Evolutionary conservation across 2,329 filamentous ascomycete genomes (phyloP).

Genomic region (Sclerotinia spermophila): DNA sequence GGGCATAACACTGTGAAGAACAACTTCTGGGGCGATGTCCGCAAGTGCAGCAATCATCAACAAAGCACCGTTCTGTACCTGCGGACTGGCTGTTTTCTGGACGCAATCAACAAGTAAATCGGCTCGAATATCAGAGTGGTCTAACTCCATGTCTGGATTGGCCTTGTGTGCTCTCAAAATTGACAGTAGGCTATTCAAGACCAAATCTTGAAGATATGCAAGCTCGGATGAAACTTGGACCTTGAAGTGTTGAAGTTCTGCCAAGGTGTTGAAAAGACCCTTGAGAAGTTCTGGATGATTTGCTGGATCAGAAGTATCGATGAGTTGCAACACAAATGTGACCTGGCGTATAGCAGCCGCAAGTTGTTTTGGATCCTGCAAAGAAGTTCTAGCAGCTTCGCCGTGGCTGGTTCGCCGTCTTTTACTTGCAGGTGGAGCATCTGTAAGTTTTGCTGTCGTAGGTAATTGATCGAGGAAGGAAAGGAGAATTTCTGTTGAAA

Average conservation of each 20-base stretch:
- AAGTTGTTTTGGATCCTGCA: conserved; percentile 62
- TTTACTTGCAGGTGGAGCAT: conserved; percentile 71
- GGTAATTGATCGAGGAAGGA: conserved; percentile 72
- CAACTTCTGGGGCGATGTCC: conserved; percentile 80
- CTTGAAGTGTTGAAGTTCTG: conserved; percentile 81
- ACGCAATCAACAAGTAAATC: conserved; percentile 94
- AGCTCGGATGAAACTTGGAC: conserved; percentile 79
- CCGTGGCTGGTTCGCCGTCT: conserved; percentile 73
- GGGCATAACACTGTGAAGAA: conserved; percentile 97
- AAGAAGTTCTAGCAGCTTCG: conserved; percentile 58
- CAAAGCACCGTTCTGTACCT: conserved; percentile 89
- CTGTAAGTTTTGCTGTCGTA: conserved; percentile 67
- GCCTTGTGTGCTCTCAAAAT: conserved; percentile 76
- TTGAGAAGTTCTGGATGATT: conserved; percentile 73
- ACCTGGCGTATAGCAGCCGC: conserved; percentile 68
- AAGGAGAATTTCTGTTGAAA: conserved; percentile 69
- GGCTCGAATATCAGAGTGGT: conserved; percentile 75
- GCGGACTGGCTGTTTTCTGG: conserved; percentile 83
- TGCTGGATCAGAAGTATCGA: conserved; percentile 75
- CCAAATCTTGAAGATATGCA: conserved; percentile 83
- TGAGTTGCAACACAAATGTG: conserved; percentile 82
- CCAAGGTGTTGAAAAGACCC: conserved; percentile 78
- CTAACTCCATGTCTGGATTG: conserved; percentile 60
- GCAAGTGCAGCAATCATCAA: conserved; percentile 85
- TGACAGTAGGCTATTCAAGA: conserved; percentile 74